These are phyloP conservation scores for Pseudisothecium myosuroides DNA, from an alignment of 225 moss, liverwort and hornwort species.

Conservation along the genomic window DNA sequence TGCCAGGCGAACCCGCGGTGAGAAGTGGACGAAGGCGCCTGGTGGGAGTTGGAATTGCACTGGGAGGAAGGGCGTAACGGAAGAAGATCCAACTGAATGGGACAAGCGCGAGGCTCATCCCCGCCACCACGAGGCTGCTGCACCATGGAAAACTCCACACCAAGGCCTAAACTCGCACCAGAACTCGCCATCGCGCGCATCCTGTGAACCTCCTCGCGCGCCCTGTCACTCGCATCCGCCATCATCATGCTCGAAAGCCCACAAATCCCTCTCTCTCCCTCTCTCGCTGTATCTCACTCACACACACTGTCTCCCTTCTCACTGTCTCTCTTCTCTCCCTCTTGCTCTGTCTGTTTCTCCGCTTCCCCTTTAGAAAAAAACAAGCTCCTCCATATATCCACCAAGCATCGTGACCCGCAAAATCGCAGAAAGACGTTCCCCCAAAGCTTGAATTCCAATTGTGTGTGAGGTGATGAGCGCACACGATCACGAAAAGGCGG, in stretches of 20 bases:
- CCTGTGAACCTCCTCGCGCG: slow-evolving; percentile 70
- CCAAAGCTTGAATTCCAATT: not conserved
- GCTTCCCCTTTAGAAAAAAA: not conserved
- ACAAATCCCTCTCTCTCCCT: not conserved
- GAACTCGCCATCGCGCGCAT: slow-evolving; percentile 78
- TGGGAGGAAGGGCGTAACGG: slow-evolving; percentile 65
- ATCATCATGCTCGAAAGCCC: slow-evolving; percentile 25
- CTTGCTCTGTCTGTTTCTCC: not conserved
- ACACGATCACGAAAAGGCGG: slow-evolving; percentile 1
- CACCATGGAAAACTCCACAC: slow-evolving; percentile 77
- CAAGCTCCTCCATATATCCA: not conserved
- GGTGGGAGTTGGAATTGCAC: slow-evolving; percentile 34
- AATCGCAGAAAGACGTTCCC: not conserved
- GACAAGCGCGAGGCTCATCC: slow-evolving; percentile 50
- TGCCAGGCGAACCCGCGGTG: slow-evolving; percentile 63
- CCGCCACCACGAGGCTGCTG: slow-evolving; percentile 17
- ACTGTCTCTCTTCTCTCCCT: not conserved
- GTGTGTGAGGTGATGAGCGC: not conserved
- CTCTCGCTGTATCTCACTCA: not conserved
- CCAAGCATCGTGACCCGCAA: not conserved
- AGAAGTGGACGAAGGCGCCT: slow-evolving; percentile 21
- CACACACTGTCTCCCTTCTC: not conserved
- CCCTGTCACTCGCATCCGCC: slow-evolving; percentile 58
- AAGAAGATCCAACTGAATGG: slow-evolving; percentile 86
- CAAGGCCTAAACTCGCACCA: slow-evolving; percentile 72